Conservation (phyloP, 2,329 filamentous ascomycete genomes). For the Aspergillus jensenii region DNA sequence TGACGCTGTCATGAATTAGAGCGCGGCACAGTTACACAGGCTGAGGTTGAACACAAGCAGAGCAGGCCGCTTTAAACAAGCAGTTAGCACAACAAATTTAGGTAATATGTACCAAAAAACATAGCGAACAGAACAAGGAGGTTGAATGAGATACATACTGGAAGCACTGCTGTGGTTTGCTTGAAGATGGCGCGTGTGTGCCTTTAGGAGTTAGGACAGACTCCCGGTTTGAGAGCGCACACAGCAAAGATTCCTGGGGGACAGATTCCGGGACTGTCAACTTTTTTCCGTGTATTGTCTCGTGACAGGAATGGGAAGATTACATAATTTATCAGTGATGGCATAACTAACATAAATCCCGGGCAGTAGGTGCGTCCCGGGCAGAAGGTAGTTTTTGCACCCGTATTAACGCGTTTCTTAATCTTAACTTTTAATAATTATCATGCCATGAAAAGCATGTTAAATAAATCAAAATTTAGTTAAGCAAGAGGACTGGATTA, state of each 20-base stretch:
- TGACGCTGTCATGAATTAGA: background rate
- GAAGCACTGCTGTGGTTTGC: background rate
- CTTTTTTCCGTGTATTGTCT: background rate
- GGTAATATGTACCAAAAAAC: background rate
- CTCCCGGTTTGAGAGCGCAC: background rate
- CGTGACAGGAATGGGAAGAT: background rate
- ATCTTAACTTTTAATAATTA: too few relatives aligned
- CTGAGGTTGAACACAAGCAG: background rate
- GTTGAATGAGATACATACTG: background rate
- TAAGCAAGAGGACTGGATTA: too few relatives aligned
- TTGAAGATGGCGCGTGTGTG: background rate
- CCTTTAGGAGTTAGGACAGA: too few relatives aligned
- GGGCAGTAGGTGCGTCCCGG: too few relatives aligned
- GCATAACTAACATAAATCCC: too few relatives aligned
- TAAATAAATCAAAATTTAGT: too few relatives aligned
- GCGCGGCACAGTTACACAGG: background rate
- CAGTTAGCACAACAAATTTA: background rate
- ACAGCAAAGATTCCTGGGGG: background rate
- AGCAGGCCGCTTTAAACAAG: background rate
- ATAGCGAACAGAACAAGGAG: background rate
- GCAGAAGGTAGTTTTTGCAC: too few relatives aligned
- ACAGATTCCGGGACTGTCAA: background rate
- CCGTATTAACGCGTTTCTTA: too few relatives aligned
- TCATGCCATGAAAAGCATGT: too few relatives aligned
- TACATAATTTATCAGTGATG: constrained; percentile 1